phyloP scores from a whole-genome alignment of 345 rosid genomes.

The Aquilaria yunnanensis region DNA sequence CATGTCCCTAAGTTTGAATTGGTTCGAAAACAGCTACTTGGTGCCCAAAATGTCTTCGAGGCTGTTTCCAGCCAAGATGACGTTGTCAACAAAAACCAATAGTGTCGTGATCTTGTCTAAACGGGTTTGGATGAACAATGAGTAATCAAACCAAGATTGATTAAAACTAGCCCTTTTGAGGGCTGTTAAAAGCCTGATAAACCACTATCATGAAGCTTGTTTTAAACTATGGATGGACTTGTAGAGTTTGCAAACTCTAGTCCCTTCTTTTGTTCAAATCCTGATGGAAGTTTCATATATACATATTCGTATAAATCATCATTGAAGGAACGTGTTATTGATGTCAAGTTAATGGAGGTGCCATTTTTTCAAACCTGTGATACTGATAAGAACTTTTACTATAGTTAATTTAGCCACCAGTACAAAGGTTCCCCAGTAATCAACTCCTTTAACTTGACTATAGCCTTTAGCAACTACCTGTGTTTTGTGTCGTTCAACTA shows the following conservation, averaged over 20 bases:
- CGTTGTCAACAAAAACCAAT: slow-evolving; percentile 7
- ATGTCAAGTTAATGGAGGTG: not conserved
- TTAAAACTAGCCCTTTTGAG: not conserved
- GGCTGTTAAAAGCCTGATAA: not conserved
- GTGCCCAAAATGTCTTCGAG: not conserved
- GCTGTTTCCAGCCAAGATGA: not conserved
- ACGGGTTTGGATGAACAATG: not conserved
- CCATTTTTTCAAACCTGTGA: not conserved
- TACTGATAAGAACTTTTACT: not conserved
- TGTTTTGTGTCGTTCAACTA: not conserved
- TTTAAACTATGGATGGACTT: not conserved
- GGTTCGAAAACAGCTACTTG: not conserved
- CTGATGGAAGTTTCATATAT: not conserved
- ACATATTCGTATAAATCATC: not conserved
- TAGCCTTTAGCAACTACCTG: not conserved
- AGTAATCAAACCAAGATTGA: not conserved
- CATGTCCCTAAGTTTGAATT: slow-evolving; percentile 7
- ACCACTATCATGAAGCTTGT: not conserved
- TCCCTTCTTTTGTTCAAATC: not conserved
- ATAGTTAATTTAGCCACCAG: not conserved
- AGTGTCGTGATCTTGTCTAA: not conserved
- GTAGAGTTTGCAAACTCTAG: not conserved
- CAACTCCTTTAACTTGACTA: not conserved
- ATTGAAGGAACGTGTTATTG: not conserved
- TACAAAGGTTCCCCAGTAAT: not conserved